phyloP scores from a whole-genome alignment of 208 protist genomes.

The Leishmania arabica region DNA sequence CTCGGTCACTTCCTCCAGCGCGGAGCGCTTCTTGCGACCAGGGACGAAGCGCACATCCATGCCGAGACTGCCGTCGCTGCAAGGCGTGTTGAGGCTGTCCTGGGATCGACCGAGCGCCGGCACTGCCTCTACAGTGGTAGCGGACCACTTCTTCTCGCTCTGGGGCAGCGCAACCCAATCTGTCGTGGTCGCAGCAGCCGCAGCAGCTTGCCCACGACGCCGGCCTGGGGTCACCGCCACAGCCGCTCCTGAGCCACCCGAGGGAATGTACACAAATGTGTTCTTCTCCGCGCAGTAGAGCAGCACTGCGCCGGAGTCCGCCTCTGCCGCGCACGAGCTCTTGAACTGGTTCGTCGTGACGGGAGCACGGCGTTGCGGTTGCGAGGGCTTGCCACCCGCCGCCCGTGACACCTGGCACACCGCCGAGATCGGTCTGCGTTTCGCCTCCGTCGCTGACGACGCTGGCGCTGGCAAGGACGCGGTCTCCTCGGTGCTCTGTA shows the following conservation, averaged over 20 bases:
- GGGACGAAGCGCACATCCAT: constrained; percentile 24
- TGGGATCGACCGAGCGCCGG: background rate
- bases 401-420: constrained; percentile 21
- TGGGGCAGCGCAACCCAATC: background rate
- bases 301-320: constrained; percentile 37
- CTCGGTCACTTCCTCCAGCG: constrained; percentile 29
- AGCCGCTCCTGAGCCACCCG: constrained; percentile 4
- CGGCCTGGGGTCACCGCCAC: background rate
- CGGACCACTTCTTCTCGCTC: background rate
- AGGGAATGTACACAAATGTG: constrained; percentile 48
- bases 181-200: background rate
- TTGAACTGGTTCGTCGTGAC: constrained; percentile 60
- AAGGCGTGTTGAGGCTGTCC: constrained; percentile 5
- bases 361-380: constrained; percentile 25
- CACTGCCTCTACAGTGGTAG: background rate
- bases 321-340: constrained; percentile 48
- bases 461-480: background rate
- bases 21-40: constrained; percentile 36
- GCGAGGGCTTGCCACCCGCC: constrained; percentile 1
- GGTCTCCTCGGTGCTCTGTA: background rate
- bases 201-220: background rate
- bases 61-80: constrained; percentile 12
- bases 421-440: constrained; percentile 4
- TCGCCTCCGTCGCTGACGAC: background rate
- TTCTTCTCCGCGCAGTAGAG: constrained; percentile 59